Base-by-base conservation (phyloP, 768 basidiomycete genomes). In the Mycena chlorophos region DNA sequence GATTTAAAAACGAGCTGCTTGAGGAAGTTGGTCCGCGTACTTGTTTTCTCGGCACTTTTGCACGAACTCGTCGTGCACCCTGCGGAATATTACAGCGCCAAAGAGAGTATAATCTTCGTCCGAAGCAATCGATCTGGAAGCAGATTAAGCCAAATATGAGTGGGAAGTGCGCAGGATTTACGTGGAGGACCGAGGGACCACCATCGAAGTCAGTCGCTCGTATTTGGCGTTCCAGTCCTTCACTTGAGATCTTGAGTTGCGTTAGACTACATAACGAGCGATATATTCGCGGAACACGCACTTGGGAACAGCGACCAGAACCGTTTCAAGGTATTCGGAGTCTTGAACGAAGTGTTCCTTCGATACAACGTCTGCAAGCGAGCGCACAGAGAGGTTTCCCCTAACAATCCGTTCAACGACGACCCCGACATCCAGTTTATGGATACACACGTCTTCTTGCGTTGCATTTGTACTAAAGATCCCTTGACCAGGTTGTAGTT, bases 41-140 rank as follows among this genome's bases (percentile, higher is more conserved):
- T 96, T 98, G 71, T 92, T 87, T 70, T 98, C 97, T 56, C 97
- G 79, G 67, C 93, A 96, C 68, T 91, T 95, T 73, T 98, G 94
- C 2, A 86, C 72, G 68, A 96, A 98, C 55, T 95, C 89, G 62
- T 98, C 97, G 66, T 91, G 89, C 31, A 93, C 85, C 63, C 89
- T 86, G 66, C 85, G 85, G 81, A 99, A 99, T 30, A 97, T 75
- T 34, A 95, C 90, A 4, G 93, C 92, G 13, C 82, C 78, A 65
- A 89, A 94, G 16, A 99, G 78, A 23, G 82, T 79, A 70, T 87
- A 99, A 63, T 98, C 97, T 52, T 93, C 88, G 67, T 99, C 97
- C 25, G 87, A 82, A 3, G 86, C 78, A 49, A 98, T 80, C 57
- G 81, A 71, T 50, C 93, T 96, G 45, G 29, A 49, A 53, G 43